Evolutionary conservation across 2,329 filamentous ascomycete genomes (phyloP).

Genomic region (Cladorrhinum sp.): DNA sequence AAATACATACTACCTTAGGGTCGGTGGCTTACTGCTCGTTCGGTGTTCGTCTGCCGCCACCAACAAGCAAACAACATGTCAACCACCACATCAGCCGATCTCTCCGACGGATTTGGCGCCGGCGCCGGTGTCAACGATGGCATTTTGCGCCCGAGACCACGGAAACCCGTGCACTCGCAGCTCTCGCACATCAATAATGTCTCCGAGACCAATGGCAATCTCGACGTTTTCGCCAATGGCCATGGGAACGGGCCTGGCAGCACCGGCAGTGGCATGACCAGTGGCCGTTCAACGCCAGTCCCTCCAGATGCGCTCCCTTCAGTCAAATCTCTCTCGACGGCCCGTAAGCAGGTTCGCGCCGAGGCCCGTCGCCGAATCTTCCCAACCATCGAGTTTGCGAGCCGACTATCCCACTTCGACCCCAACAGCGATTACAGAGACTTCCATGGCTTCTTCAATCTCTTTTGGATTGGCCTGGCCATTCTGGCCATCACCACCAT

Average conservation of each 20-base stretch:
- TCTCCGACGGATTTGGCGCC: conserved; percentile 30
- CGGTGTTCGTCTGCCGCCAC: conserved; percentile 1
- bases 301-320: conserved; percentile 92
- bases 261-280: conserved; percentile 37
- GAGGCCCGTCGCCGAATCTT: conserved; percentile 82
- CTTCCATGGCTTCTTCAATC: conserved; percentile 94
- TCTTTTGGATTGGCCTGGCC: conserved; percentile 95
- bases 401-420: conserved; percentile 93
- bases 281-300: conserved; percentile 79
- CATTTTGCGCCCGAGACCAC: conserved; percentile 48
- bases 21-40: neutral
- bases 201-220: conserved; percentile 36
- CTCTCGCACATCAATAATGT: conserved; percentile 43
- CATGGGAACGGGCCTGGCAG: conserved; percentile 30
- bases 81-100: conserved; percentile 30
- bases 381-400: conserved; percentile 86
- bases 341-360: conserved; percentile 77
- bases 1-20: neutral
- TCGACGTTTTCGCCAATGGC: conserved; percentile 36
- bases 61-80: conserved; percentile 25
- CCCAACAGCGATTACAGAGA: conserved; percentile 87
- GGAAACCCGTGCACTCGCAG: conserved; percentile 49
- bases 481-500: conserved; percentile 98
- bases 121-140: conserved; percentile 33
- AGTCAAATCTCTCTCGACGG: conserved; percentile 78